Evolutionary conservation across 345 rosid genomes (phyloP).

Genomic region (Salix dunnii): DNA sequence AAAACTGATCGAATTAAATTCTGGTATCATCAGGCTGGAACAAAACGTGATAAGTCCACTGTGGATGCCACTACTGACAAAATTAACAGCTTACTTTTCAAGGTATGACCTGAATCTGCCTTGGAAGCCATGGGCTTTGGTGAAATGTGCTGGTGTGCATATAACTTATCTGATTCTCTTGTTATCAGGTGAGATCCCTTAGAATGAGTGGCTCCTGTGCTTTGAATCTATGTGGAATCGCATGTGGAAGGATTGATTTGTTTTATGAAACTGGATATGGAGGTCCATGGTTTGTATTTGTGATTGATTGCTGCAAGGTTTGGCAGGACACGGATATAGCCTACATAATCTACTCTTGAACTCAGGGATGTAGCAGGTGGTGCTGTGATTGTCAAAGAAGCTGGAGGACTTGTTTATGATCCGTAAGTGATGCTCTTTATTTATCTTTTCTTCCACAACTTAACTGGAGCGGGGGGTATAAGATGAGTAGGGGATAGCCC

Average conservation of each 20-base stretch:
- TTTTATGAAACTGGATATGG: constrained; percentile 81
- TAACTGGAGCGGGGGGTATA: not conserved
- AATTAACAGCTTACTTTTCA: constrained; percentile 71
- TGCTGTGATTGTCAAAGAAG: constrained; percentile 74
- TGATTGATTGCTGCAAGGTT: not conserved
- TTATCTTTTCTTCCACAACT: not conserved
- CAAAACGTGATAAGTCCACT: constrained; percentile 69
- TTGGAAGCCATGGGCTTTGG: not conserved
- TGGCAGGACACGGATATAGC: not conserved
- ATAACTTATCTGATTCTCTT: constrained; percentile 7
- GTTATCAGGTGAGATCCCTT: constrained; percentile 76
- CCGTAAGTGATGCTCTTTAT: constrained; percentile 55
- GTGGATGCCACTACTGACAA: constrained; percentile 67
- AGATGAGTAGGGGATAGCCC: not conserved
- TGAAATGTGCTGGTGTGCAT: constrained; percentile 6
- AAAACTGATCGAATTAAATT: constrained; percentile 18
- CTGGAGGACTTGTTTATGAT: constrained; percentile 87
- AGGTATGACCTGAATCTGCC: constrained; percentile 44
- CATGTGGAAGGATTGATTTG: constrained; percentile 81
- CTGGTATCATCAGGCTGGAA: constrained; percentile 58
- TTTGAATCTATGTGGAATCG: constrained; percentile 86
- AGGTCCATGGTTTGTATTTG: constrained; percentile 71
- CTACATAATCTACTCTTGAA: constrained; percentile 4
- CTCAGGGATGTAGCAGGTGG: constrained; percentile 97
- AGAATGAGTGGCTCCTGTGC: constrained; percentile 97